Conservation (phyloP, 768 basidiomycete genomes). For the Boletus reticuloceps region DNA sequence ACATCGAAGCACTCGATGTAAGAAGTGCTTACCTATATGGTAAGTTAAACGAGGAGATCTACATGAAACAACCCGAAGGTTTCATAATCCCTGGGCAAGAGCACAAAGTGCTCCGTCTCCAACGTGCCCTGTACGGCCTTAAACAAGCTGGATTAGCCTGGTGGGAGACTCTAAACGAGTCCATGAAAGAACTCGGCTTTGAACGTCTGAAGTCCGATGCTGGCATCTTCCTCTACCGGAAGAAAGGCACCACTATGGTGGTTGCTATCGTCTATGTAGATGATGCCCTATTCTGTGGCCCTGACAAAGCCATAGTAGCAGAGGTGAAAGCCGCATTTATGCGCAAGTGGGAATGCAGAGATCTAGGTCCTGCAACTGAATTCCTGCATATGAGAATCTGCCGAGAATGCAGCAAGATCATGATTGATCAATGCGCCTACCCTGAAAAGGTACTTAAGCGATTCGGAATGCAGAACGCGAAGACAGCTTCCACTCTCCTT, state of each 20-base stretch:
- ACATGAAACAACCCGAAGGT: too few species aligned
- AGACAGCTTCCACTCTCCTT: neutral
- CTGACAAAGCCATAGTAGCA: neutral
- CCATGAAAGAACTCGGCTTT: neutral
- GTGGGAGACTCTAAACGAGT: neutral
- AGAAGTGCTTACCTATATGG: too few species aligned
- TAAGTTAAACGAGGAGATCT: too few species aligned
- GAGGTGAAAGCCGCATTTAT: neutral
- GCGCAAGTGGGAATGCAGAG: neutral
- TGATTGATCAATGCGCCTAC: neutral
- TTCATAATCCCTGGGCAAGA: too few species aligned
- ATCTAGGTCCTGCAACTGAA: neutral
- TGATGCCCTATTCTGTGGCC: neutral
- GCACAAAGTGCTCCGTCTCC: too few species aligned
- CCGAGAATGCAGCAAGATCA: neutral
- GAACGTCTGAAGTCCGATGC: neutral
- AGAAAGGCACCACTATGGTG: neutral
- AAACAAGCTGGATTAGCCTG: too few species aligned
- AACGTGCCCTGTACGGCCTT: too few species aligned
- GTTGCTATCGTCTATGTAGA: neutral
- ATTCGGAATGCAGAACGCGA: neutral
- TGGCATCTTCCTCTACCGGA: neutral
- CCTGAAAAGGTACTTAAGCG: too few species aligned
- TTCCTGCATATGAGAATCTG: neutral
- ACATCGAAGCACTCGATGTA: too few species aligned